Evolutionary conservation across 345 rosid genomes (phyloP), one percentile per base, ranked within the genome.

Genomic region (Clarkia xantiana): DNA sequence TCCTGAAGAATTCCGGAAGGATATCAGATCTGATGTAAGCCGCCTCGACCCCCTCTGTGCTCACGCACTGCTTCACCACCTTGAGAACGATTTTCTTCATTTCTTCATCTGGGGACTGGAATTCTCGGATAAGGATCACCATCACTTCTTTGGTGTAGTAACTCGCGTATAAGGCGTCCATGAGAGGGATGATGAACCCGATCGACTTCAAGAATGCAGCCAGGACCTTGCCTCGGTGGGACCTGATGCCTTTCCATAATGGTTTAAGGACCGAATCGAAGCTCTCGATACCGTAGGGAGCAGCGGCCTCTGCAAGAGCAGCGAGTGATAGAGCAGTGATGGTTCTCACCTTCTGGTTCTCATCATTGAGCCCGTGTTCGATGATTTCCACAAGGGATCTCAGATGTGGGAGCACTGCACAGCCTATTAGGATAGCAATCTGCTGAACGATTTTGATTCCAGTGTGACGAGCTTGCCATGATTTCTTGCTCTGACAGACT

Each of bases 381-480:
- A 91, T 86, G 57, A 91, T 86, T 43, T 91, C 96, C 22, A 86
- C 98, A 9, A 91, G 83, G 36, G 96, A 86, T 73, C 77, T 76
- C 53, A 91, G 67, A 66, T 91, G 95, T 20, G 98, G 98, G 45
- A 91, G 82, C 52, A 91, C 98, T 52, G 96, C 98, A 76, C 99
- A 91, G 18, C 99, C 96, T 58, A 91, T 87, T 61, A 91, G 63
- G 58, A 91, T 91, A 41, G 96, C 96, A 58, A 91, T 91, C 80
- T 91, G 99, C 77, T 91, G 99, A 48, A 91, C 99, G 61, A 91
- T 91, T 76, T 91, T 91, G 58, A 91, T 91, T 14, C 99, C 99
- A 67, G 99, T 91, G 63, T 91, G 99, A 1, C 99, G 86, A 50
- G 99, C 96, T 69, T 91, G 96, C 99, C 99, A 91, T 3, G 99